phyloP scores from a whole-genome alignment of 225 moss, liverwort and hornwort species.

The Marchantia paleacea region DNA sequence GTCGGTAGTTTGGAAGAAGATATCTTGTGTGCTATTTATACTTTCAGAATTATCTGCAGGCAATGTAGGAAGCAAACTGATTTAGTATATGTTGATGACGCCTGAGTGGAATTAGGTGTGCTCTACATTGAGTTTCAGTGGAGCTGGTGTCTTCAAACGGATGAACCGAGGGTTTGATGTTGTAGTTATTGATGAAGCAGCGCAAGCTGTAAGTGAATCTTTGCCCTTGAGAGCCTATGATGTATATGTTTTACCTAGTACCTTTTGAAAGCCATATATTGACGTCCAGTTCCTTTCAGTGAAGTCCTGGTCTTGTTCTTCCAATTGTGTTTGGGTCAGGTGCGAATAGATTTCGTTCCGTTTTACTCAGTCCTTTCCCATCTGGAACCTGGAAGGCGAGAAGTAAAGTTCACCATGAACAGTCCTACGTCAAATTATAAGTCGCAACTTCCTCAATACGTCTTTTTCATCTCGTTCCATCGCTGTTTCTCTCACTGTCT shows the following conservation, averaged over 20 bases:
- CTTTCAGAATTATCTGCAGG: not conserved
- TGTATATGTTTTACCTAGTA: too few species aligned
- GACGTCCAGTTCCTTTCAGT: too few species aligned
- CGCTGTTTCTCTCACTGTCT: not conserved
- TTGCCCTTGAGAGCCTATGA: too few species aligned
- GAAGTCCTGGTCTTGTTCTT: too few species aligned
- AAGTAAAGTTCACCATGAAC: not conserved
- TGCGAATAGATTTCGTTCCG: too few species aligned
- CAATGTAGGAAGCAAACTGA: not conserved
- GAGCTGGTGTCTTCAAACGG: constrained; percentile 89
- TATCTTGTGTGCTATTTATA: not conserved
- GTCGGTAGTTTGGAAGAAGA: not conserved
- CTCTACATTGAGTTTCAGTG: constrained; percentile 98
- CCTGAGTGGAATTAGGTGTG: constrained; percentile 58
- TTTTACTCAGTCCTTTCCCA: too few species aligned
- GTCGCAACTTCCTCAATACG: not conserved
- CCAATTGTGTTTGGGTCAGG: too few species aligned
- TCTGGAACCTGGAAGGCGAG: not conserved
- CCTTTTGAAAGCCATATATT: too few species aligned
- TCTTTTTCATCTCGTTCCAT: not conserved
- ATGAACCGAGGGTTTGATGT: constrained; percentile 99
- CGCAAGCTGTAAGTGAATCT: constrained; percentile 77
- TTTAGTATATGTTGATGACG: not conserved
- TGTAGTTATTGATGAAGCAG: constrained; percentile 98
- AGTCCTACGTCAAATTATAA: not conserved